Base-by-base conservation (phyloP, 495 filamentous ascomycete genomes). In the Trichoderma reesei region DNA sequence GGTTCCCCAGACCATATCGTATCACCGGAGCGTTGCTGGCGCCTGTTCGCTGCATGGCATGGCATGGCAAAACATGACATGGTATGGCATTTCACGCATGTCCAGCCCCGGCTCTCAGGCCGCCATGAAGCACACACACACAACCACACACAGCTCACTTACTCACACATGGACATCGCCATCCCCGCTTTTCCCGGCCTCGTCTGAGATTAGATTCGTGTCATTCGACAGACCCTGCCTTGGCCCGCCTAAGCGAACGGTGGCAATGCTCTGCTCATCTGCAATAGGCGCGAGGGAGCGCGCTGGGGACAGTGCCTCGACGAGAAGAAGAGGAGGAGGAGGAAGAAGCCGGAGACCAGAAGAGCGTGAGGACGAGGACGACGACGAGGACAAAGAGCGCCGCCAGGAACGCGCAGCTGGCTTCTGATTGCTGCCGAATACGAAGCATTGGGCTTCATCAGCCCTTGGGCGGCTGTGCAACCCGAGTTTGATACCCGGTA, bases 1-100 rank as follows among this genome's bases (percentile, higher is more conserved):
- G 20, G 20, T 56, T 56, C 51, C 31, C 51, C 51, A 31, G 51
- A 56, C 20, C 31, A 26, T 7, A 33, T 20, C 13, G 13, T n/a
- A 56, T 56, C 51, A n/a, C 51, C 13, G 16, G 44, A 11, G 51
- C 26, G 51, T 33, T 56, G 51, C 51, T 54, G 3, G 13, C 16
- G 18, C 64, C 48, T 56, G 26, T 61, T 64, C 64, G 37, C 37
- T 46, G 56, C 60, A 42, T 63, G 37, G 65, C 36, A 61, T 38
- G 59, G 59, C 59, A 37, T 37, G 33, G 54, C 54, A 8, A 31
- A n/a, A n/a, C n/a, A n/a, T n/a, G n/a, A n/a, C n/a, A n/a, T n/a
- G n/a, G n/a, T n/a, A n/a, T n/a, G 54, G 54, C 54, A 59, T 59
- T 59, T 59, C 42, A 5, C 54, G 54, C 54, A 59, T 59, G 54